phyloP scores from a whole-genome alignment of 306 rosid genomes.

The Urtica urens region DNA sequence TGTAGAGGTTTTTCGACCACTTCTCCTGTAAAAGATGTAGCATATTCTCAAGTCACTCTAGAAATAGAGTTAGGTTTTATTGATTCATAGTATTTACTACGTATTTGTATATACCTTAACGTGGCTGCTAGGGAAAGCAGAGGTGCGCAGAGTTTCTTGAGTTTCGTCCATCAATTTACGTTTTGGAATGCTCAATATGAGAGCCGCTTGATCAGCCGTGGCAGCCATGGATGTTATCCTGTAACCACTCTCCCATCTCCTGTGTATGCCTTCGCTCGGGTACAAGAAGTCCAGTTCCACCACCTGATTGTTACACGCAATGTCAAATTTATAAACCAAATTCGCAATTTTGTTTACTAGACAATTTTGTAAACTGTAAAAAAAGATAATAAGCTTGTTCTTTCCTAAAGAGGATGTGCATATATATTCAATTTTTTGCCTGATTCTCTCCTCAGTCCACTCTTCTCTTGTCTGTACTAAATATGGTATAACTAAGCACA shows the following conservation, averaged over 20 bases:
- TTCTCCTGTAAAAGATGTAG: slow-evolving; percentile 66
- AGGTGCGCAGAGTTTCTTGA: slow-evolving; percentile 82
- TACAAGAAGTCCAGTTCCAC: slow-evolving; percentile 90
- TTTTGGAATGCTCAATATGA: slow-evolving; percentile 82
- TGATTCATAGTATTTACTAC: not conserved
- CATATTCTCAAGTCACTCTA: slow-evolving; percentile 1
- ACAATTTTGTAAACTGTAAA: too few species aligned
- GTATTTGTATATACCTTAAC: slow-evolving; percentile 54
- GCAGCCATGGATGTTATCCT: slow-evolving; percentile 95
- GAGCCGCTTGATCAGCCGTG: slow-evolving; percentile 85
- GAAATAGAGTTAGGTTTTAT: too few species aligned
- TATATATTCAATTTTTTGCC: too few species aligned
- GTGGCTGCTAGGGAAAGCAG: slow-evolving; percentile 95
- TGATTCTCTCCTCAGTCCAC: too few species aligned
- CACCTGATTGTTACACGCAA: slow-evolving; percentile 34
- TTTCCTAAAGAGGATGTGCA: too few species aligned
- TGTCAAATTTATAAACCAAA: too few species aligned
- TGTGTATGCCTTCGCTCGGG: slow-evolving; percentile 91
- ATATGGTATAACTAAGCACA: too few species aligned
- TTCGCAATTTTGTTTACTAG: too few species aligned
- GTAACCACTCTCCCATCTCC: slow-evolving; percentile 81
- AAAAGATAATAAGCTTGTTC: too few species aligned
- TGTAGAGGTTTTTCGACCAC: slow-evolving; percentile 88
- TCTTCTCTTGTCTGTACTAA: too few species aligned
- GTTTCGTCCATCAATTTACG: slow-evolving; percentile 80